Conservation (phyloP, 2,329 filamentous ascomycete genomes). For the Diaporthe humulicola region DNA sequence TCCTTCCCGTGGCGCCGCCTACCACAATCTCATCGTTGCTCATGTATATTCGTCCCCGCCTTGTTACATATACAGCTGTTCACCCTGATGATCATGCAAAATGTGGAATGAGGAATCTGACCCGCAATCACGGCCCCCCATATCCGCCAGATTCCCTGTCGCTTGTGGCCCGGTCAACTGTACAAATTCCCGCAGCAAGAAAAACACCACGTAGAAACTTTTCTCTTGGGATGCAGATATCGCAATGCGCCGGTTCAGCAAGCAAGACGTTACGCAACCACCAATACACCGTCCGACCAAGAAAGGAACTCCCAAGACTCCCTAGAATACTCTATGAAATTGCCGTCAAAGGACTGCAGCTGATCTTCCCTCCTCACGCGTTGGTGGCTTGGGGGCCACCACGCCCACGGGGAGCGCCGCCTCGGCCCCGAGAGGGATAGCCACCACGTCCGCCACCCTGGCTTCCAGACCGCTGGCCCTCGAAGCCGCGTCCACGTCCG, state of each 20-base stretch:
- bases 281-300: slow-evolving; percentile 39
- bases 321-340: slow-evolving; percentile 38
- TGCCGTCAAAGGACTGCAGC: slow-evolving; percentile 27
- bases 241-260: slow-evolving; percentile 40
- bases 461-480: slow-evolving; percentile 70
- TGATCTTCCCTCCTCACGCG: slow-evolving; percentile 53
- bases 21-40: slow-evolving; percentile 33
- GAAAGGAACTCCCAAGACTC: slow-evolving; percentile 40
- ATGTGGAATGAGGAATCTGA: slow-evolving; percentile 30
- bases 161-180: slow-evolving; percentile 24
- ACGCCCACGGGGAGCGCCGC: slow-evolving; percentile 73
- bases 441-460: slow-evolving; percentile 75
- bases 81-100: slow-evolving; percentile 37
- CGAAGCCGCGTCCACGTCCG: slow-evolving; percentile 76
- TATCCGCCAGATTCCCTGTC: slow-evolving; percentile 8
- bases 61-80: slow-evolving; percentile 38
- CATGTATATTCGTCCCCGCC: slow-evolving; percentile 37
- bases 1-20: slow-evolving; percentile 28
- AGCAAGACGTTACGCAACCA: slow-evolving; percentile 38
- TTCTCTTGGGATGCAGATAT: slow-evolving; percentile 39
- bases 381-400: slow-evolving; percentile 69
- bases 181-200: slow-evolving; percentile 26
- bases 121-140: slow-evolving; percentile 21
- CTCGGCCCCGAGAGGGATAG: slow-evolving; percentile 74
- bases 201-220: slow-evolving; percentile 34